Evolutionary conservation across 202 grass and related monocot species (phyloP), one percentile per base, ranked within the genome.

Genomic region (Saccharum hybrid): DNA sequence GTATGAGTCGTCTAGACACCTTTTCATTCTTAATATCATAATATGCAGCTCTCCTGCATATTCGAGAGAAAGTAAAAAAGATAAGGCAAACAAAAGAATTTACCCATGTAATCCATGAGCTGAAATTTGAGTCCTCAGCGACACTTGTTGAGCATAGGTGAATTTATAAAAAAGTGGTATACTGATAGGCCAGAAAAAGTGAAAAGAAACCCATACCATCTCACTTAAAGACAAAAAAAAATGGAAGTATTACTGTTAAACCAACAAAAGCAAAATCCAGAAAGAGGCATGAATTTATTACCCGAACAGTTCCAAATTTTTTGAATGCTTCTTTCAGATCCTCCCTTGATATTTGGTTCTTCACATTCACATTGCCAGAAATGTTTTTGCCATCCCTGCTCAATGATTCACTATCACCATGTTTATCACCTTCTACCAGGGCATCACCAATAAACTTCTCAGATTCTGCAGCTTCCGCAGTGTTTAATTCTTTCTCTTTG

Each of bases 231-330:
- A 3, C 57, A n/a, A 19, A 41, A 49, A 61, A n/a, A 80, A 66
- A 43, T 57, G 65, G 3, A 71, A 48, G 2, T 30, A 7, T 21
- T 18, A 42, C 22, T 52, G 22, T 22, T 72, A 75, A 36, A 36
- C 10, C n/a, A 57, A 40, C 11, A 56, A 19, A 81, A 75, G 13
- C 22, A 77, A n/a, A 78, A 85, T 38, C 1, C 45, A 43, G 48
- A 77, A 81, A 57, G 42, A 21, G 63, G 26, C 72, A 26, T 51
- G 49, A 49, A 63, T 23, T 54, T 78, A 83, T 72, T 93, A 97
- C 94, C 91, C 88, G 88, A 65, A 97, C 64, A 76, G 56, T 82
- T 88, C 94, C 94, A 45, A 93, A 97, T 82, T 93, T 91, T 34
- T 83, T 23, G 81, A 91, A 82, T 14, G 77, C 45, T 66, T 81